Conservation (phyloP, 2,329 filamentous ascomycete genomes). For the Penicillium sp. region DNA sequence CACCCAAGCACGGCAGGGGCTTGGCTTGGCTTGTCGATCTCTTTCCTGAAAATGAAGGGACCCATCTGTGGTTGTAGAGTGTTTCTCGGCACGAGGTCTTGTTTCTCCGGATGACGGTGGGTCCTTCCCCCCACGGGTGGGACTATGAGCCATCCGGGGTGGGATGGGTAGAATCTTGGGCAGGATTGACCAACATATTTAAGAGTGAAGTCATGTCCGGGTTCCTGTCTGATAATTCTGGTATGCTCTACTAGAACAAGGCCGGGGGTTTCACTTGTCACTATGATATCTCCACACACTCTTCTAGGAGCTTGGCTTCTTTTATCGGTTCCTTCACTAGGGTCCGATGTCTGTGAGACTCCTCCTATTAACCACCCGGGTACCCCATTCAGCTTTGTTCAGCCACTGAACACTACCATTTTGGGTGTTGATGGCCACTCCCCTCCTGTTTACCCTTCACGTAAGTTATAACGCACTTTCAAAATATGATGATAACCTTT, state of each 20-base stretch:
- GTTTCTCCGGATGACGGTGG: neutral
- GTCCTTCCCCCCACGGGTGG: slow-evolving; percentile 6
- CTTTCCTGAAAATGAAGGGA: neutral
- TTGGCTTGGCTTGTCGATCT: slow-evolving; percentile 1
- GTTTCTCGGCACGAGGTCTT: neutral
- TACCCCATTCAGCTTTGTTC: slow-evolving; percentile 18
- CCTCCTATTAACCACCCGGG: slow-evolving; percentile 13
- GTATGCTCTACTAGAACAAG: neutral
- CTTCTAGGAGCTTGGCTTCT: slow-evolving; percentile 10
- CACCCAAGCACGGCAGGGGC: neutral
- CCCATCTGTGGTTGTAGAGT: neutral
- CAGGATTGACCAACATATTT: neutral
- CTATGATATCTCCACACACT: slow-evolving; percentile 3
- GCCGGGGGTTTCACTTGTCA: neutral
- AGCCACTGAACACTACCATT: slow-evolving; percentile 20
- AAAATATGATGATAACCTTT: neutral
- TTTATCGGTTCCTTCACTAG: slow-evolving; percentile 2
- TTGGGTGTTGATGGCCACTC: slow-evolving; percentile 19
- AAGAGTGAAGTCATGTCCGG: neutral
- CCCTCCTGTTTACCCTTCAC: slow-evolving; percentile 18
- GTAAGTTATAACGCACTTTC: slow-evolving; percentile 6
- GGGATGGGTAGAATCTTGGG: neutral
- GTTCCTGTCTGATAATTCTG: neutral
- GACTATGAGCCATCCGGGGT: slow-evolving; percentile 4
- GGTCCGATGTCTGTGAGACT: slow-evolving; percentile 6